Conservation (phyloP, 164 flowering plant species). For the Magnolia kwangsiensis region DNA sequence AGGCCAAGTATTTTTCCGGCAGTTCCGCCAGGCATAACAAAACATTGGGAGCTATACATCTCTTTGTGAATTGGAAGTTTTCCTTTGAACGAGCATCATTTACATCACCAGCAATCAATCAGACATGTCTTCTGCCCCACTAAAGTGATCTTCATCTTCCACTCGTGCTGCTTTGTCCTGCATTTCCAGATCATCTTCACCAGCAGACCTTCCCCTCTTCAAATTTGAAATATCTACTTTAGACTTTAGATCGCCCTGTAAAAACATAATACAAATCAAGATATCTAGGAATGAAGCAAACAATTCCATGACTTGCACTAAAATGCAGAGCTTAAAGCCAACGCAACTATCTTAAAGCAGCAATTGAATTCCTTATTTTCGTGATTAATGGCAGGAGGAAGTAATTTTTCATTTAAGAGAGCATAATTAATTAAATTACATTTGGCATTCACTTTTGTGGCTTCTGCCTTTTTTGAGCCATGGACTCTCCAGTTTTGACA, state of each 20-base stretch:
- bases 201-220: constrained; percentile 34
- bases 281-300: background rate
- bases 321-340: background rate
- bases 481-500: too few species aligned
- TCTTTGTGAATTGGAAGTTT: background rate
- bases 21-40: background rate
- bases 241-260: constrained; percentile 46
- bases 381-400: background rate
- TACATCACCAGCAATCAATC: constrained; percentile 37
- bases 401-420: background rate
- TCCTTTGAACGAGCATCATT: background rate
- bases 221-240: constrained; percentile 34
- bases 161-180: constrained; percentile 23
- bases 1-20: background rate
- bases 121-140: constrained; percentile 77
- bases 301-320: background rate
- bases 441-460: background rate
- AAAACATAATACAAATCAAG: constrained; percentile 1
- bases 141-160: constrained; percentile 48
- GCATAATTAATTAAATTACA: background rate
- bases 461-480: background rate
- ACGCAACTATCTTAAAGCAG: background rate
- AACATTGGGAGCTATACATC: background rate
- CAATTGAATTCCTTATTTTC: background rate
- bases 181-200: constrained; percentile 43